Evolutionary conservation across 805 yeast species (phyloP), one percentile per base, ranked within the genome.

Genomic region (Kluyveromyces siamensis): DNA sequence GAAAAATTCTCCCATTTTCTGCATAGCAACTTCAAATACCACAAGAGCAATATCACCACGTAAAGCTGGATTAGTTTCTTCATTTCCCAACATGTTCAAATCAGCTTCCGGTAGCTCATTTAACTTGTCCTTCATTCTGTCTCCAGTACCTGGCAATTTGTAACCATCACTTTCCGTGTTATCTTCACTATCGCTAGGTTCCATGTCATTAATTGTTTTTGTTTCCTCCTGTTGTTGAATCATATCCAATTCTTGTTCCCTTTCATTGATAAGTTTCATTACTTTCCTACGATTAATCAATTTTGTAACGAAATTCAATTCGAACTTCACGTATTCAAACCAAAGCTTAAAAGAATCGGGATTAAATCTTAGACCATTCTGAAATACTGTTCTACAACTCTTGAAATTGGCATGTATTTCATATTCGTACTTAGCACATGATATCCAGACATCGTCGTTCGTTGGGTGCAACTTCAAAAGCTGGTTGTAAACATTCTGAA

Each of bases 351-450:
- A 65, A 8, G 83, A 77, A 45, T 86, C 90, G 2, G 84, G 76
- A 61, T 91, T 91, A 65, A 93, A 85, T 64, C 95, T 75, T 39
- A 93, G 72, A 33, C 84, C 95, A 55, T 85, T 79, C 66, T 90
- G 96, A 65, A 89, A 81, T 25, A 93, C 74, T 9, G 80, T 79
- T 65, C 99, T 77, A 19, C 97, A 90, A 42, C 95, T 90, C 61
- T 84, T 81, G 41, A 95, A 87, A 57, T 89, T 85, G 39, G 91
- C 86, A 66, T 93, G 88, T 27, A 77, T 78, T 57, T 91, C 96
- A 59, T 87, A 83, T 68, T 93, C 98, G 67, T 87, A 88, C 62
- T 87, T 87, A 30, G 97, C 96, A 21, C 96, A 97, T 59, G 87
- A 79, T 40, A 93, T 79, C 99, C 99, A 93, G 16, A 91, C 85